phyloP scores from a whole-genome alignment of 345 rosid species.

The Eutrema japonicum region DNA sequence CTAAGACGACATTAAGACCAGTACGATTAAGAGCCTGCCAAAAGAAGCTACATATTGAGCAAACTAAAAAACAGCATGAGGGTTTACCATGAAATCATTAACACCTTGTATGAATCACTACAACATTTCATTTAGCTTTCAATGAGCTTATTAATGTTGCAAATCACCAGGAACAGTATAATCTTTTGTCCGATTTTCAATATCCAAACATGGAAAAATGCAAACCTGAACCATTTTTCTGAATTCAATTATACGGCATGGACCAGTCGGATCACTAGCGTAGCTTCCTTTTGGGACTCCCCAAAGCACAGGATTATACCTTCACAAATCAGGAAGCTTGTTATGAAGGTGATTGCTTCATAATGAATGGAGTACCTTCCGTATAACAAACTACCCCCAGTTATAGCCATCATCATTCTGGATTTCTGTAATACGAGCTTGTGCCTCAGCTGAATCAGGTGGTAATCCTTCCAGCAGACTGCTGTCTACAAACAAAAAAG shows the following conservation, averaged over 20 bases:
- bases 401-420: conserved; percentile 87
- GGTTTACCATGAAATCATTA: conserved; percentile 18
- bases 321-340: conserved; percentile 46
- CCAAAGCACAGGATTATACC: conserved; percentile 97
- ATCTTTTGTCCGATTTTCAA: background rate
- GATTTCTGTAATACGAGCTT: conserved; percentile 66
- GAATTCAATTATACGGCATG: conserved; percentile 74
- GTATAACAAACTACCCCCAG: conserved; percentile 78
- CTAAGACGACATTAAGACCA: conserved; percentile 80
- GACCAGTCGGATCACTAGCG: conserved; percentile 76
- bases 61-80: conserved; percentile 13
- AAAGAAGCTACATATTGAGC: conserved; percentile 31
- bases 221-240: conserved; percentile 95
- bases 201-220: conserved; percentile 19
- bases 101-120: conserved; percentile 26
- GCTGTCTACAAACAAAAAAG: conserved; percentile 58
- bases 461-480: conserved; percentile 63
- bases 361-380: conserved; percentile 29
- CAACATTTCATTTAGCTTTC: conserved; percentile 17
- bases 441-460: conserved; percentile 85
- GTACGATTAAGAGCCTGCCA: conserved; percentile 67
- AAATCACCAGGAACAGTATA: conserved; percentile 16
- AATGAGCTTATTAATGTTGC: conserved; percentile 12
- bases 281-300: conserved; percentile 99
- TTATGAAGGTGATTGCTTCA: conserved; percentile 26